Conservation (phyloP, 2,329 filamentous ascomycete genomes). For the Pseudocercospora eumusae region DNA sequence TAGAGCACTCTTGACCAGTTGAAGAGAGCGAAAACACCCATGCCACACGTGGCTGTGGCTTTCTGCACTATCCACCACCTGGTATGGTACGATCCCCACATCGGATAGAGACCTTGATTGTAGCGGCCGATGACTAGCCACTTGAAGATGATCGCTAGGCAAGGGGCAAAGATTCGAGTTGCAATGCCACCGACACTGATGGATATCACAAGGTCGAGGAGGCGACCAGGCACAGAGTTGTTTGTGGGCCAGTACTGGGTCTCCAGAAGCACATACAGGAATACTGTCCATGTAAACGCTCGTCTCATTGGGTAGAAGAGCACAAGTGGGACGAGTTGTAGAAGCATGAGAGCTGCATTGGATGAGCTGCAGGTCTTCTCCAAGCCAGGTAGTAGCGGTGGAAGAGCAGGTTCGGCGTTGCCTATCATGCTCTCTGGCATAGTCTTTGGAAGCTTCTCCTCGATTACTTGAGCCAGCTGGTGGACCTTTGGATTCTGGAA, state of each 20-base stretch:
- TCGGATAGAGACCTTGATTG: conserved; percentile 57
- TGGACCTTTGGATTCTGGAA: conserved; percentile 53
- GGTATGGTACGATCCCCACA: conserved; percentile 62
- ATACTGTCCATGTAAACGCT: conserved; percentile 56
- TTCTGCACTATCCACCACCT: conserved; percentile 63
- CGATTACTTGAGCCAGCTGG: conserved; percentile 44
- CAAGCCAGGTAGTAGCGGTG: conserved; percentile 40
- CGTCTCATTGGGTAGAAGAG: conserved; percentile 56
- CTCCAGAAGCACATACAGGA: conserved; percentile 51
- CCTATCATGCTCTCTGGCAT: conserved; percentile 8
- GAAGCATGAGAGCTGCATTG: conserved; percentile 50
- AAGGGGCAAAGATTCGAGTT: conserved; percentile 47
- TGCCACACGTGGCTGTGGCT: conserved; percentile 52
- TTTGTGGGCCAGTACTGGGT: conserved; percentile 47
- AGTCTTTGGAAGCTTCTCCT: conserved; percentile 33
- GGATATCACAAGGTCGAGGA: conserved; percentile 52
- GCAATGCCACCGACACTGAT: conserved; percentile 48
- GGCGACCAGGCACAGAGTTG: conserved; percentile 46
- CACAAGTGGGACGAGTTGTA: conserved; percentile 55
- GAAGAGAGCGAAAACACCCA: conserved; percentile 49
- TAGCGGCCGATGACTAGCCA: conserved; percentile 59
- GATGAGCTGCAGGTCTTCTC: conserved; percentile 53
- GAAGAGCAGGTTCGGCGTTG: conserved; percentile 16
- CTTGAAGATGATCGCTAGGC: conserved; percentile 55
- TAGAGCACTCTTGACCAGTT: conserved; percentile 49